phyloP scores from a whole-genome alignment of 2,329 filamentous ascomycete species.

The Nemania serpens region DNA sequence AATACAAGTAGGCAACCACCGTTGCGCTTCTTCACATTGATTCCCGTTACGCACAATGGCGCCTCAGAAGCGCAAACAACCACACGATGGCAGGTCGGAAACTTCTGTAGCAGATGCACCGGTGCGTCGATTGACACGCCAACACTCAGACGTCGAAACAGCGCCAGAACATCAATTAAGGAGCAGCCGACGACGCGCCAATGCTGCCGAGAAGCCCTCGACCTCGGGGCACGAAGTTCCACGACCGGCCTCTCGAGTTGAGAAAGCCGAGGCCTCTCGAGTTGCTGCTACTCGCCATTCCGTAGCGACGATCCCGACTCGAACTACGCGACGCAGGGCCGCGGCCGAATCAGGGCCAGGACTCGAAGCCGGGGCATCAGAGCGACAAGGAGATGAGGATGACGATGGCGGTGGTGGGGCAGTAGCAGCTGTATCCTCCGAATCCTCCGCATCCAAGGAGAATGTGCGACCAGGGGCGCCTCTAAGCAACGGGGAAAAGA shows the following conservation, averaged over 20 bases:
- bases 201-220: constrained; percentile 4
- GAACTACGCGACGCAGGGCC: constrained; percentile 22
- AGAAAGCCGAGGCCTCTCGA: constrained; percentile 29
- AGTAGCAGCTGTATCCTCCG: neutral
- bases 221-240: too few species aligned
- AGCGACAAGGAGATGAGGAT: too few species aligned
- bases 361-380: too few species aligned
- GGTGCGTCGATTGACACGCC: constrained; percentile 39
- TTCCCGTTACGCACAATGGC: constrained; percentile 34
- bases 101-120: constrained; percentile 13
- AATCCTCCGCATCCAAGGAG: constrained; percentile 19
- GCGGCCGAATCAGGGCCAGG: neutral
- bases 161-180: constrained; percentile 34
- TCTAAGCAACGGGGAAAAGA: neutral
- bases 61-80: constrained; percentile 40
- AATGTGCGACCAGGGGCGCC: constrained; percentile 23
- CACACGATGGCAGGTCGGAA: constrained; percentile 32
- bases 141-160: constrained; percentile 26
- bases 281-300: neutral
- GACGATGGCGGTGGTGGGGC: too few species aligned
- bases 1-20: too few species aligned
- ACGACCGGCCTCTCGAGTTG: constrained; percentile 6
- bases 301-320: constrained; percentile 24
- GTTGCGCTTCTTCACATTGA: neutral
- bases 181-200: constrained; percentile 37